phyloP scores from a whole-genome alignment of 139 green algal species.

The Closterium sp. region DNA sequence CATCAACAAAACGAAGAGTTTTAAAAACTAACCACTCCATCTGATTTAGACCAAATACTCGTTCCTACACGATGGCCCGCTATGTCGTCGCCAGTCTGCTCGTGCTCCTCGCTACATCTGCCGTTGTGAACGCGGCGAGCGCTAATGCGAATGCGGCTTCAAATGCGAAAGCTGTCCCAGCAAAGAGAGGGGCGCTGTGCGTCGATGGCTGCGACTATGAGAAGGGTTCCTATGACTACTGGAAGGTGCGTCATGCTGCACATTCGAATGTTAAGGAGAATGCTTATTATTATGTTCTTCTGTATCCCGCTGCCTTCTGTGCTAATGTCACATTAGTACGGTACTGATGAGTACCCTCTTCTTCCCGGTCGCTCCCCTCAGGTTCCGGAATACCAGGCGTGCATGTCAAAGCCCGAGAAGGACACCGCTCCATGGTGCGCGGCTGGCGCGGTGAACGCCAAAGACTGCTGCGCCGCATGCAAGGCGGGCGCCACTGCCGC shows the following conservation, averaged over 20 bases:
- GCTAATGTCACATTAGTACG: too few relatives aligned
- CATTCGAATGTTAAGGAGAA: too few relatives aligned
- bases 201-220: background rate
- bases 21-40: too few relatives aligned
- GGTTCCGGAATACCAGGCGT: background rate
- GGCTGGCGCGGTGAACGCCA: background rate
- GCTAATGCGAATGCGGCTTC: too few relatives aligned
- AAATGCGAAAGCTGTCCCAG: too few relatives aligned
- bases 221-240: background rate
- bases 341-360: background rate
- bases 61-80: background rate
- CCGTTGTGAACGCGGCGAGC: too few relatives aligned
- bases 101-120: background rate
- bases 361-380: background rate
- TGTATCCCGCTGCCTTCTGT: too few relatives aligned
- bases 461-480: background rate
- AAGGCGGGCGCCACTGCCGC: background rate
- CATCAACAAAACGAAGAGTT: too few relatives aligned
- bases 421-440: background rate
- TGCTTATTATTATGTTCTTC: too few relatives aligned
- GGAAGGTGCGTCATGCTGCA: background rate
- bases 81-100: background rate
- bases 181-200: background rate
- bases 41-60: too few relatives aligned
- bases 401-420: background rate